phyloP scores from a whole-genome alignment of 2,329 filamentous ascomycete species.

The Ramularia collo-cygni region DNA sequence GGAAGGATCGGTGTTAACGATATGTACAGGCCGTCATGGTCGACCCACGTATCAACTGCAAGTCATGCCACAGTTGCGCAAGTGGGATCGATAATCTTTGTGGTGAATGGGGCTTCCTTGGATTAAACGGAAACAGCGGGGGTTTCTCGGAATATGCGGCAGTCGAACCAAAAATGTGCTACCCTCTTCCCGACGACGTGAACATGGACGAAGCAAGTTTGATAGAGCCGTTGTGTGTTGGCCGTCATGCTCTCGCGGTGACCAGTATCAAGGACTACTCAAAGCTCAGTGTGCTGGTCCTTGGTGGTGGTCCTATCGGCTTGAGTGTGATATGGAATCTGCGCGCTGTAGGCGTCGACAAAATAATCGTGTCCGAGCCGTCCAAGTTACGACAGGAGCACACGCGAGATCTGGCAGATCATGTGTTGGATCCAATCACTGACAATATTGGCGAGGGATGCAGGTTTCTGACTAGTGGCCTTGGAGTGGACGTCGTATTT shows the following conservation, averaged over 20 bases:
- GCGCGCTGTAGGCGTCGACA: slow-evolving; percentile 11
- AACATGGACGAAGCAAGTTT: slow-evolving; percentile 16
- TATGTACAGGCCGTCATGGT: slow-evolving; percentile 13
- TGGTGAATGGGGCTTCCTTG: slow-evolving; percentile 16
- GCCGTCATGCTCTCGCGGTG: slow-evolving; percentile 16
- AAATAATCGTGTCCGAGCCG: slow-evolving; percentile 17
- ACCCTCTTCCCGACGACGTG: slow-evolving; percentile 14
- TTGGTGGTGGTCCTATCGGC: slow-evolving; percentile 22
- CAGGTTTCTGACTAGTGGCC: slow-evolving; percentile 8
- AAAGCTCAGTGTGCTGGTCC: slow-evolving; percentile 14
- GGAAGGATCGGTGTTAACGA: too few relatives aligned
- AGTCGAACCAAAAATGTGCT: slow-evolving; percentile 9
- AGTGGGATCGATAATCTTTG: slow-evolving; percentile 13
- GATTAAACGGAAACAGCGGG: slow-evolving; percentile 16
- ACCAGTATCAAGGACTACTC: slow-evolving; percentile 11
- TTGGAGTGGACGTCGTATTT: slow-evolving; percentile 19
- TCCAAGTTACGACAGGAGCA: slow-evolving; percentile 13
- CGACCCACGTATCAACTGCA: slow-evolving; percentile 19
- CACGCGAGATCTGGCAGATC: slow-evolving; percentile 8
- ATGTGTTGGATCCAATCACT: slow-evolving; percentile 17
- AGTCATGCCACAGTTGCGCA: slow-evolving; percentile 14
- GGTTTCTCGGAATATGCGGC: slow-evolving; percentile 17
- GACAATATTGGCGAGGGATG: slow-evolving; percentile 15
- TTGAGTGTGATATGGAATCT: slow-evolving; percentile 17
- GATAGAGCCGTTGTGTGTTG: slow-evolving; percentile 20